These are phyloP conservation scores for Parietaria judaica DNA, from an alignment of 306 rosid species.

Conservation along the genomic window DNA sequence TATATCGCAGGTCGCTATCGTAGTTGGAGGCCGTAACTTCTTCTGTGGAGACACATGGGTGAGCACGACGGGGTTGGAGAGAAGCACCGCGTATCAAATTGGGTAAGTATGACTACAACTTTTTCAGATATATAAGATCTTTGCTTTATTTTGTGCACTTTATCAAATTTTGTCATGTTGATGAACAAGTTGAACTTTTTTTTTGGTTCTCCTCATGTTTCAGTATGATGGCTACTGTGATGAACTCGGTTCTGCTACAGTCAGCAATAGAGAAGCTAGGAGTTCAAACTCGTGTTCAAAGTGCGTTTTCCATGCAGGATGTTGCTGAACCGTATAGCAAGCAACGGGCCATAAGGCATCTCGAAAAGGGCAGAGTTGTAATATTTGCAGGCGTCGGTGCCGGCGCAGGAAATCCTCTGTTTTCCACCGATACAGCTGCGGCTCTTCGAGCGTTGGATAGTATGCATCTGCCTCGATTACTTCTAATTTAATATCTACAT, in stretches of 20 bases:
- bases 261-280: constrained; percentile 47
- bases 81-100: constrained; percentile 88
- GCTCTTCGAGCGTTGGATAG: constrained; percentile 40
- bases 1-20: constrained; percentile 65
- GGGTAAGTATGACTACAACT: constrained; percentile 38
- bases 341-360: constrained; percentile 47
- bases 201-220: constrained; percentile 6
- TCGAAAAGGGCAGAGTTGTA: constrained; percentile 44
- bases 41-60: constrained; percentile 97
- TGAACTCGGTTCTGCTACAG: constrained; percentile 41
- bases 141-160: too few species aligned
- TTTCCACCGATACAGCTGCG: constrained; percentile 42
- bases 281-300: constrained; percentile 40
- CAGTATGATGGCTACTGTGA: constrained; percentile 50
- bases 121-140: too few species aligned
- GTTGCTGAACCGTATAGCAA: constrained; percentile 44
- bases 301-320: constrained; percentile 38
- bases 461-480: constrained; percentile 16
- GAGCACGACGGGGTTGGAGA: constrained; percentile 71
- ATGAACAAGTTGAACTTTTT: constrained; percentile 7
- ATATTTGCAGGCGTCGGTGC: constrained; percentile 48
- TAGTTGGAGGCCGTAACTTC: constrained; percentile 92
- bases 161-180: constrained; percentile 1
- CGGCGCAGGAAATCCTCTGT: constrained; percentile 38
- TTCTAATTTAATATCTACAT: background rate